A percentile compares a stretch with the other conserved stretches of the same genome.
phyloP scores from a whole-genome alignment of 805 yeast genomes.

The Sugiyamaella smithiae region DNA sequence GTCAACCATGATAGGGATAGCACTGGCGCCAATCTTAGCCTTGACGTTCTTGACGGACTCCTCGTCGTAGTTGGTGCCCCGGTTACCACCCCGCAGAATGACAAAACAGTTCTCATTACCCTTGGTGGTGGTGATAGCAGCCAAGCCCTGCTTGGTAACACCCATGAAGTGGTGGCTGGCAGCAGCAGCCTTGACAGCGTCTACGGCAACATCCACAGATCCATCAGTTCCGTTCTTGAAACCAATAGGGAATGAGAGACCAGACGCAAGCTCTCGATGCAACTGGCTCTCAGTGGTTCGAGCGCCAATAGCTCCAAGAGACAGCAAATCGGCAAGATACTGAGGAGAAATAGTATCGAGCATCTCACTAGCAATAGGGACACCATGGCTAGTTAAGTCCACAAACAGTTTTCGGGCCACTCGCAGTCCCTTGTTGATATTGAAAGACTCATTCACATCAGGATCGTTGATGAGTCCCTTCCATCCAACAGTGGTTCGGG shows the following conservation, averaged over 20 bases:
- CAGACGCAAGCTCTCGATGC: slow-evolving; percentile 96
- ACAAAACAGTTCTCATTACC: slow-evolving; percentile 95
- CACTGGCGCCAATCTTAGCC: slow-evolving; percentile 49
- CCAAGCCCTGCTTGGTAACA: slow-evolving; percentile 95
- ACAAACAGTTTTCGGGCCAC: slow-evolving; percentile 81
- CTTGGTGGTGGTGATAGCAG: slow-evolving; percentile 92
- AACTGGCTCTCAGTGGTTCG: slow-evolving; percentile 98
- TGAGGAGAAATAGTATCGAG: slow-evolving; percentile 97
- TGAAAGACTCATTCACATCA: slow-evolving; percentile 85
- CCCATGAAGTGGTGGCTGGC: slow-evolving; percentile 94
- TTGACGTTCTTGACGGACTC: slow-evolving; percentile 74
- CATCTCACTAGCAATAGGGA: slow-evolving; percentile 98
- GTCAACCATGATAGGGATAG: slow-evolving; percentile 78
- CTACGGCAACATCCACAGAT: slow-evolving; percentile 84
- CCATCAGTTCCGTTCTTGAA: slow-evolving; percentile 99
- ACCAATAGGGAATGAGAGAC: slow-evolving; percentile 97
- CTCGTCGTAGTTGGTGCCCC: slow-evolving; percentile 89
- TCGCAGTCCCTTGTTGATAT: slow-evolving; percentile 91
- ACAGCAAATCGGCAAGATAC: slow-evolving; percentile 82
- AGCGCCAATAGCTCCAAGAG: slow-evolving; percentile 98
- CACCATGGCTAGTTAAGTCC: slow-evolving; percentile 70
- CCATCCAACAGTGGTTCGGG: slow-evolving; percentile 99
- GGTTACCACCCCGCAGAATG: slow-evolving; percentile 93
- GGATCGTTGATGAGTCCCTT: slow-evolving; percentile 98
- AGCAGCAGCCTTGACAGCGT: slow-evolving; percentile 89